These are phyloP conservation scores for Hysterangium stoloniferum DNA, from an alignment of 768 basidiomycete species.

Conservation along the genomic window DNA sequence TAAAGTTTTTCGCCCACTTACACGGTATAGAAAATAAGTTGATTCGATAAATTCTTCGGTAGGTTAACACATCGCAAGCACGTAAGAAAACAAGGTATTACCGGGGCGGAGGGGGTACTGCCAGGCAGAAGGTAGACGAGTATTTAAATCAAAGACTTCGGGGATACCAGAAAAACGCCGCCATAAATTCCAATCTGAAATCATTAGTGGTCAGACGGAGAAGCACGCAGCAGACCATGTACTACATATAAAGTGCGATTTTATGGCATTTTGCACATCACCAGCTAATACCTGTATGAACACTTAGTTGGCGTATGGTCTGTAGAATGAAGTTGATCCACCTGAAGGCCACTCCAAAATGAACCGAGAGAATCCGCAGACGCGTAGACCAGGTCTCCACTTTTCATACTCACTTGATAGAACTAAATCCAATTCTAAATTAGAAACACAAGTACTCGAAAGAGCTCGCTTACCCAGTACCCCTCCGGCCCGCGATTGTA, in stretches of 20 bases:
- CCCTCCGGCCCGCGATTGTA: constrained; percentile 78
- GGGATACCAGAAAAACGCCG: constrained; percentile 79
- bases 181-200: constrained; percentile 88
- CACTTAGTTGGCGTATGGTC: neutral
- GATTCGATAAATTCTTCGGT: constrained; percentile 83
- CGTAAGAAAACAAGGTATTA: constrained; percentile 19
- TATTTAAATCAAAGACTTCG: constrained; percentile 84
- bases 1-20: constrained; percentile 32
- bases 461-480: constrained; percentile 68
- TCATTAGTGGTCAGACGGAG: neutral
- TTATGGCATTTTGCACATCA: constrained; percentile 84
- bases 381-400: constrained; percentile 62
- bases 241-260: constrained; percentile 85
- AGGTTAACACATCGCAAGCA: neutral
- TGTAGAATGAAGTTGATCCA: constrained; percentile 14
- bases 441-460: constrained; percentile 1
- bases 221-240: no score
- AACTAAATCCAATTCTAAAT: constrained; percentile 46
- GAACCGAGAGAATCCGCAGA: constrained; percentile 95
- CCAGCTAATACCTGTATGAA: constrained; percentile 51
- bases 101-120: constrained; percentile 79
- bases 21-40: constrained; percentile 92
- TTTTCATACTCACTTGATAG: constrained; percentile 74
- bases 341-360: constrained; percentile 94
- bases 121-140: constrained; percentile 59